Evolutionary conservation across 73 alveolate species (phyloP).

Genomic region (Breviolum minutum): DNA sequence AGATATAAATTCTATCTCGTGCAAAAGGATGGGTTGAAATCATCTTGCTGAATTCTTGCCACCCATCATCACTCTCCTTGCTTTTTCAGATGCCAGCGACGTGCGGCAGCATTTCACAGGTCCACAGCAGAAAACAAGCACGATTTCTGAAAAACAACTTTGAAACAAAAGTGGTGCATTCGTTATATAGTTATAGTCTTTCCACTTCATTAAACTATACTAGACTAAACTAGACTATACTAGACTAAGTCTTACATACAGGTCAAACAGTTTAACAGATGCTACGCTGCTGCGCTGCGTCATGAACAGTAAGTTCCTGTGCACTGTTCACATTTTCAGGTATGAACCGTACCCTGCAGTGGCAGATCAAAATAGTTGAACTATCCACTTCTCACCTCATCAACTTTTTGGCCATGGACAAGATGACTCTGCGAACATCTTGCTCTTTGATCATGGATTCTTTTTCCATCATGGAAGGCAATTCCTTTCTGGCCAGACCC

Average conservation of each 20-base stretch:
- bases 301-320: background rate
- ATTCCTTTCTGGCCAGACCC: background rate
- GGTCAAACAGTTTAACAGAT: too few species aligned
- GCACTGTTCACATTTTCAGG: background rate
- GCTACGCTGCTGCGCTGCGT: background rate
- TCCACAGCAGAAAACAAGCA: background rate
- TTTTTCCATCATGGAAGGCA: background rate
- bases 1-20: background rate
- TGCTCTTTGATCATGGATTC: background rate
- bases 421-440: background rate
- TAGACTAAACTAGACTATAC: too few species aligned
- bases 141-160: background rate
- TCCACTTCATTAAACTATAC: background rate
- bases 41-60: background rate
- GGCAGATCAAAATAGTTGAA: background rate
- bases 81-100: background rate
- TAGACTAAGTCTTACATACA: too few species aligned
- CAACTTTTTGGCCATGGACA: background rate
- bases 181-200: too few species aligned
- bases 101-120: background rate
- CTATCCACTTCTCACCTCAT: background rate
- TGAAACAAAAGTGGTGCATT: too few species aligned
- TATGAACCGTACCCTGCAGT: too few species aligned
- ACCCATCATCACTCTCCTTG: background rate
- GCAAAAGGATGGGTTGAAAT: background rate